Evolutionary conservation across 179 eudicot genomes (phyloP).

Genomic region (Heliamphora ciliata): DNA sequence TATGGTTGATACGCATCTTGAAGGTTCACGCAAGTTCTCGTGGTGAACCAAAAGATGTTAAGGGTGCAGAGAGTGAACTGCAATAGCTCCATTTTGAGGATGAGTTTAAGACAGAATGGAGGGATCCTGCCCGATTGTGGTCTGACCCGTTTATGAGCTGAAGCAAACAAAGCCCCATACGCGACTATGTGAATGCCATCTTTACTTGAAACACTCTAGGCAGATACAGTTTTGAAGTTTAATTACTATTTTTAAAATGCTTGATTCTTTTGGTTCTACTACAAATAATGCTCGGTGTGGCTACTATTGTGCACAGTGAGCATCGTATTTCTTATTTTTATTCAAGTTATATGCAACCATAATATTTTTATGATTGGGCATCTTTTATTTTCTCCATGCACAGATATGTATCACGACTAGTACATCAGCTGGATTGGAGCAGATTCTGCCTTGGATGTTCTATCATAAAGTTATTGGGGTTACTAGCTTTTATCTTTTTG

Average conservation of each 20-base stretch:
- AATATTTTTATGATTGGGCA: neutral
- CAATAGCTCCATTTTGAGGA: too few species aligned
- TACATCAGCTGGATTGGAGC: conserved; percentile 76
- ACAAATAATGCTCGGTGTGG: neutral
- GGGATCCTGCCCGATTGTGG: too few species aligned
- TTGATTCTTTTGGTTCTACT: neutral
- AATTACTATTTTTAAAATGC: neutral
- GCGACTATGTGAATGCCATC: neutral
- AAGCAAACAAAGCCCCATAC: too few species aligned
- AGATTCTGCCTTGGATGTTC: conserved; percentile 91
- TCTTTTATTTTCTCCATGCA: conserved; percentile 6
- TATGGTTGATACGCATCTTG: too few species aligned
- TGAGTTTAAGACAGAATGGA: too few species aligned
- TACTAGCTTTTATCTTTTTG: conserved; percentile 68
- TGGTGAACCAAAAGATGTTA: too few species aligned
- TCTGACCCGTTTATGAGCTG: too few species aligned
- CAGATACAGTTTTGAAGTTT: neutral
- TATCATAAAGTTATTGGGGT: conserved; percentile 90
- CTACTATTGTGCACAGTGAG: neutral
- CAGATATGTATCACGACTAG: conserved; percentile 82
- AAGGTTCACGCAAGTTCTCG: too few species aligned
- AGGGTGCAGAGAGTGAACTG: too few species aligned
- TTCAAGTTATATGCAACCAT: neutral
- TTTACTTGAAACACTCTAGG: neutral
- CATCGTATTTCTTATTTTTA: neutral